Conservation (phyloP, 306 rosid genomes). For the Hippophae tibetana region DNA sequence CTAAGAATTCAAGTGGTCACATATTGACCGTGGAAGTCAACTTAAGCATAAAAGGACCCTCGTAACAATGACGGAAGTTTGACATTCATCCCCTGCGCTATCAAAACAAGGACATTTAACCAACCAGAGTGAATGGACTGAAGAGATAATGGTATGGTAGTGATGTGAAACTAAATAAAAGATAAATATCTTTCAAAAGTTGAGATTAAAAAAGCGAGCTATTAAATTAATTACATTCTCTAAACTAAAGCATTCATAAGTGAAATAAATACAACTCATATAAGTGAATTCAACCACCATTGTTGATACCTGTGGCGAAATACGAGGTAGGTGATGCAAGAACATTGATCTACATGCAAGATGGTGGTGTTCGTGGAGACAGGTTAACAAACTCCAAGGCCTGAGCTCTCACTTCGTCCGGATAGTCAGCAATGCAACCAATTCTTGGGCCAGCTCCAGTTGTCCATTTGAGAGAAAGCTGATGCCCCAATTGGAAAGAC, state of each 20-base stretch:
- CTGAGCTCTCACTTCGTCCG: slow-evolving; percentile 61
- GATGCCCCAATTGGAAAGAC: slow-evolving; percentile 79
- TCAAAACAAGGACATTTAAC: no score
- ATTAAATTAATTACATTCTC: slow-evolving; percentile 7
- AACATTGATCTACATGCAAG: slow-evolving; percentile 19
- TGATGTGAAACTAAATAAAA: not conserved
- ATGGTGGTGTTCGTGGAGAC: slow-evolving; percentile 55
- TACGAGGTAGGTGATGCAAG: slow-evolving; percentile 27
- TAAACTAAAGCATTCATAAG: slow-evolving; percentile 14
- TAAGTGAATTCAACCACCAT: slow-evolving; percentile 15
- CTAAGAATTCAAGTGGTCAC: no score
- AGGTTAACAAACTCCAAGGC: slow-evolving; percentile 78
- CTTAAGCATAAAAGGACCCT: no score
- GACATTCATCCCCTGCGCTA: no score
- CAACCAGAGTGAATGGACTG: no score
- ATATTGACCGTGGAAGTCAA: no score
- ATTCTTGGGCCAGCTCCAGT: slow-evolving; percentile 97
- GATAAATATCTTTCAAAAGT: slow-evolving; percentile 13
- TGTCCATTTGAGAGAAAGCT: slow-evolving; percentile 73
- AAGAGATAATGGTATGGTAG: not conserved
- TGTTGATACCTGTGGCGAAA: slow-evolving; percentile 16
- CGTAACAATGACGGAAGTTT: no score
- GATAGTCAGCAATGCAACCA: slow-evolving; percentile 91
- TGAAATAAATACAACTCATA: slow-evolving; percentile 5
- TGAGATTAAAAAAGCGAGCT: slow-evolving; percentile 16